Base-by-base conservation (phyloP, 495 filamentous ascomycete genomes). In the Haplographium delicatum region DNA sequence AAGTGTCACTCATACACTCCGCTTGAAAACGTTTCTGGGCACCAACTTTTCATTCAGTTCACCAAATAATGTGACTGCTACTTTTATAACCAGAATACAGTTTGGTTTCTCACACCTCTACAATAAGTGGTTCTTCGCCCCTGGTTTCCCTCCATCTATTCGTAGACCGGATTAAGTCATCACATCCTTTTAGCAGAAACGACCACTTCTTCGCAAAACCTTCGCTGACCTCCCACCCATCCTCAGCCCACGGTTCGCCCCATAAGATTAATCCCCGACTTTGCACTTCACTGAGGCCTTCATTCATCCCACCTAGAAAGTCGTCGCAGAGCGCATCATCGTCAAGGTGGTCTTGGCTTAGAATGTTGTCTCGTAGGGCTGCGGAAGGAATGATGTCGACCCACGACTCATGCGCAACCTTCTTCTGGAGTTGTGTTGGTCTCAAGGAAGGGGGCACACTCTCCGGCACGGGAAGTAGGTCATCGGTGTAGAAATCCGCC, bases 151-250 rank as follows among this genome's bases (percentile, higher is more conserved):
- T 67, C 72, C 72, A 78, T 22, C 62, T 59, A 60, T 80, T 80
- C 6, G 75, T 79, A 2, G 68, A 59, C 38, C 65, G 61, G 49
- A 78, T 58, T 47, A 78, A 47, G 37, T 69, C 66, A 5, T 64
- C 60, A 64, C 74, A 79, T 16, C 73, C 75, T n/a, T 68, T 58
- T 7, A 80, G 54, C 16, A 78, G 54, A 63, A 72, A 79, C 2
- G 68, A 62, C 72, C 73, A 79, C 23, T 75, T 75, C 47, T 64
- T 65, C 22, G 72, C 40, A 55, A 80, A 80, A 0, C 60, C 54
- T 54, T 75, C 72, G 0, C 67, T 72, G 13, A 79, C 55, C 55
- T 79, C 74, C 74, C 75, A 80, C 25, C 65, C 72, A 2, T 54
- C 53, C 27, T 66, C 63, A 53, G 69, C 65, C 64, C 70, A 35